Base-by-base conservation (phyloP, 768 basidiomycete species). In the Kockovaella imperatae region DNA sequence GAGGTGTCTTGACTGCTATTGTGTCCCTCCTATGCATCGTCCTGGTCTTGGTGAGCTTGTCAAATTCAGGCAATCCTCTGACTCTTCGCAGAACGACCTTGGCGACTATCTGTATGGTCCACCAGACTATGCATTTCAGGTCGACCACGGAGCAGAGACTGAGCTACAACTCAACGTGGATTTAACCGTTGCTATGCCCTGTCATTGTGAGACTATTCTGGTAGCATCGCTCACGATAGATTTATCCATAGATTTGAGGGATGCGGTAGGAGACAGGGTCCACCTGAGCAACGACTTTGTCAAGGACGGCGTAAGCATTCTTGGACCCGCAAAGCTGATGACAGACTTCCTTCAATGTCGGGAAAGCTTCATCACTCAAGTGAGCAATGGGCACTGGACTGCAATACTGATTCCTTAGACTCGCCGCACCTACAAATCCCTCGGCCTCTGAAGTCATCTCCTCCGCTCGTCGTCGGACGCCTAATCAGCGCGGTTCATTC, bases 51-150 rank as follows among this genome's bases (percentile, higher is more conserved):
- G 64, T 67, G 44, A 31, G 59, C 57, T 1, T 11, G 18, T n/a
- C 1, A 6, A n/a, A 13, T 13, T 40, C 7, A 23, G 13, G 21
- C 26, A 18, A 25, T 8, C 3, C 29, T 35, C 1, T 30, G 25
- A 21, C 23, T 7, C 18, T 18, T 20, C n/a, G 5, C 43, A 62
- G 52, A 91, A 93, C 59, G 91, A 97, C 62, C 72, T 91, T 35
- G 82, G 82, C 41, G 91, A 96, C 67, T 97, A 80, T 63, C 73
- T 97, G 28, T 97, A 86, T 79, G 93, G 93, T 35, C 91, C 89
- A 80, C 84, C 87, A 5, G 84, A 87, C 64, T 83, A 83, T 59
- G 82, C 84, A 64, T 99, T 96, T 71, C 83, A 80, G 55, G 83
- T 99, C 43, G 91, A 96, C 65, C 71, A 71, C 26, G 77, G 79